phyloP scores from a whole-genome alignment of 352 stramenopile genomes.

The Phytophthora uliginosa region DNA sequence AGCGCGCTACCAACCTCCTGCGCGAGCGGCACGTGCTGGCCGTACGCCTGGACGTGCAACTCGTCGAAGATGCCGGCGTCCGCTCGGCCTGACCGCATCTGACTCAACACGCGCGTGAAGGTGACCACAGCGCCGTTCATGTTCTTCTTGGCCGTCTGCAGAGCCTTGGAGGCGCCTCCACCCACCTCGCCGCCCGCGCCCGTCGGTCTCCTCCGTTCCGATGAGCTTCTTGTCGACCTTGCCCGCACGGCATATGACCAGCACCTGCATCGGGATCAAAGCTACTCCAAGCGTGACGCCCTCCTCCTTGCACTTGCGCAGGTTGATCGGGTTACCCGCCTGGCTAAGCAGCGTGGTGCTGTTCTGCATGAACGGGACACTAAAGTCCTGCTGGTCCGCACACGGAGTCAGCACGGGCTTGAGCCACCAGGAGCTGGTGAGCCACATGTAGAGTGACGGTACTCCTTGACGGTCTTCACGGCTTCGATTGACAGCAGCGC shows the following conservation, averaged over 20 bases:
- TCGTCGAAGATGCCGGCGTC: conserved; percentile 88
- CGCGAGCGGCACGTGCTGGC: conserved; percentile 81
- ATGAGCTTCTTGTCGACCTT: conserved; percentile 45
- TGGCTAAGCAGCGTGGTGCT: conserved; percentile 51
- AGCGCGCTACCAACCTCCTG: too few relatives aligned
- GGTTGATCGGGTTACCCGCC: conserved; percentile 41
- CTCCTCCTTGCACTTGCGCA: conserved; percentile 56
- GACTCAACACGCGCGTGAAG: conserved; percentile 75
- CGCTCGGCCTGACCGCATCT: conserved; percentile 85
- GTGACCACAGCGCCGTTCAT: conserved; percentile 84
- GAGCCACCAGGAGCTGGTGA: too few relatives aligned
- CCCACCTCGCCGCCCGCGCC: conserved; percentile 31
- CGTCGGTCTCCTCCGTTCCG: conserved; percentile 21
- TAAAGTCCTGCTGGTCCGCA: too few relatives aligned
- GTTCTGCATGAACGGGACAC: too few relatives aligned
- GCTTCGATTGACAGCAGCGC: too few relatives aligned
- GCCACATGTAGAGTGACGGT: too few relatives aligned
- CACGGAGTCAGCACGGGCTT: too few relatives aligned
- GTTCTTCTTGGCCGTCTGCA: conserved; percentile 81
- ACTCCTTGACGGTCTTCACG: too few relatives aligned
- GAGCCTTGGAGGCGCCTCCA: conserved; percentile 41
- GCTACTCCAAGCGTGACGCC: conserved; percentile 52
- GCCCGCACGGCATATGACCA: conserved; percentile 60
- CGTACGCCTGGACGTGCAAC: conserved; percentile 84
- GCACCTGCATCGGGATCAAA: conserved; percentile 50